Conservation (phyloP, 2,329 filamentous ascomycete genomes). For the Pyrenochaeta sp. region DNA sequence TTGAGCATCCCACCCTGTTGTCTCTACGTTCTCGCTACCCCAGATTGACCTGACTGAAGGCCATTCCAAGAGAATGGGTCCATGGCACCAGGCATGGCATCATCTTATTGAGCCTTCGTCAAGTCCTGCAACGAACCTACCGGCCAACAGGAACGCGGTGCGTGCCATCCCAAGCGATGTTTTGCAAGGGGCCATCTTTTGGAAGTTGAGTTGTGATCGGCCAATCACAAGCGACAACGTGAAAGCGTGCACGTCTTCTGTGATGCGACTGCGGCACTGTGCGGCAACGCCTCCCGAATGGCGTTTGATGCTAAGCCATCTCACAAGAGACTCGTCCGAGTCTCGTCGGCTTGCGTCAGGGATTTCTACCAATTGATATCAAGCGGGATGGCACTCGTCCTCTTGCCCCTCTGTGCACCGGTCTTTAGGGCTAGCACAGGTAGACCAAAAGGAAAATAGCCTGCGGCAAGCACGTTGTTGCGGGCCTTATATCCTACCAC, state of each 20-base stretch:
- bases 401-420: not conserved
- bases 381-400: constrained; percentile 16
- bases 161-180: constrained; percentile 16
- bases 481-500: constrained; percentile 14
- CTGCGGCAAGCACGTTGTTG: constrained; percentile 7
- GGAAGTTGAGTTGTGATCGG: constrained; percentile 1
- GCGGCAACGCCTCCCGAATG: constrained; percentile 19
- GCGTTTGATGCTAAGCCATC: constrained; percentile 24
- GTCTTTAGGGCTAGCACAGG: constrained; percentile 5
- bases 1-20: constrained; percentile 2
- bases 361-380: constrained; percentile 20
- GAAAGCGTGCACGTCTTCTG: constrained; percentile 27
- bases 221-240: constrained; percentile 29
- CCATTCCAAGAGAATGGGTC: constrained; percentile 23
- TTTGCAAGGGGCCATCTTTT: constrained; percentile 17
- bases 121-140: constrained; percentile 1
- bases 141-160: constrained; percentile 12
- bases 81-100: constrained; percentile 21
- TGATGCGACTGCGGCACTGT: constrained; percentile 19
- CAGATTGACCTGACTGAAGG: constrained; percentile 5
- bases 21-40: constrained; percentile 6
- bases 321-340: constrained; percentile 12
- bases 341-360: constrained; percentile 11
- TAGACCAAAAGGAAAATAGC: constrained; percentile 8
- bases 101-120: constrained; percentile 3